Evolutionary conservation across 805 yeast species (phyloP), one percentile per base, ranked within the genome.

Genomic region (Candida namnaoensis): DNA sequence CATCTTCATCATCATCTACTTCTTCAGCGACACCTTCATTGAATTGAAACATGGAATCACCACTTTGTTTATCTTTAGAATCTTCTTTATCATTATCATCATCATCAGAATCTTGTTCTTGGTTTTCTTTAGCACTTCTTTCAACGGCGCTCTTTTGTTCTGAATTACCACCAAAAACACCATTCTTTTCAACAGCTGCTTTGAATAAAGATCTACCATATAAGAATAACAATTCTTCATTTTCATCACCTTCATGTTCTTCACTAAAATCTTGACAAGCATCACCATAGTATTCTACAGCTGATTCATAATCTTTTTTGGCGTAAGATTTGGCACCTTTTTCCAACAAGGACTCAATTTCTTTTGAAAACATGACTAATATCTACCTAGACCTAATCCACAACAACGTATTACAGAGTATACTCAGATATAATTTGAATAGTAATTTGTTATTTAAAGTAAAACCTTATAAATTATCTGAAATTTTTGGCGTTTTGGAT

Each of bases 201-300:
- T 80, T 83, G 62, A 82, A 88, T 33, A 90, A 61, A 1, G 95
- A 79, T 57, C 80, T 78, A 3, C 96, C 96, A 49, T 88, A 88
- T 35, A 83, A 60, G 48, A 72, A 78, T 52, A 88, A 65, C 49
- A 87, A 68, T 46, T 85, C 85, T 5, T 93, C 82, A 46, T 75
- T 74, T 47, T 88, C 95, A 37, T 74, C 73, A n/a, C 75, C 78
- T 12, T 71, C 67, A 23, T 70, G 63, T 34, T 68, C 68, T 11
- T 63, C 62, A 39, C 77, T 71, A 48, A 63, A 70, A 36, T 58
- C 46, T 44, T 74, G 82, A 56, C 95, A 87, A 1, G 93, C 88
- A 42, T 78, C 77, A 0, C 86, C 88, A 48, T 82, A 85, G 41
- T 67, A 64, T 44, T 78, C 83, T 1, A 77, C 78, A 0, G 95